Evolutionary conservation across 805 yeast genomes (phyloP).

Genomic region (Nakazawaea holstii): DNA sequence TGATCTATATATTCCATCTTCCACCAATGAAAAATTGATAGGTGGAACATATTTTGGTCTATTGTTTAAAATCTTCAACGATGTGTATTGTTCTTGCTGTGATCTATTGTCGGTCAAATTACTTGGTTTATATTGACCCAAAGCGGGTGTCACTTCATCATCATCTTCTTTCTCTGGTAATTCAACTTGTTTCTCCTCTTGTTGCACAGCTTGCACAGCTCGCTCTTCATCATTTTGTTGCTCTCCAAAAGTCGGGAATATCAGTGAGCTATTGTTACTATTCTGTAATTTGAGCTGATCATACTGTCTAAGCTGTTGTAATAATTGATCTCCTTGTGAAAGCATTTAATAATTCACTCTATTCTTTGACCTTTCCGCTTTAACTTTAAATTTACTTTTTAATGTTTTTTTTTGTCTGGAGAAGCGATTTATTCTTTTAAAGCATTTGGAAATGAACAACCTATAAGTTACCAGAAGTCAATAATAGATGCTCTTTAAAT

Average conservation of each 20-base stretch:
- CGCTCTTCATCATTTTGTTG: neutral
- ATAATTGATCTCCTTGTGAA: conserved; percentile 28
- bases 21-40: conserved; percentile 82
- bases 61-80: conserved; percentile 24
- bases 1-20: conserved; percentile 79
- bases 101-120: neutral
- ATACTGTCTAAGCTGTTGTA: conserved; percentile 27
- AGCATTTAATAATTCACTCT: conserved; percentile 16
- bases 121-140: conserved; percentile 7
- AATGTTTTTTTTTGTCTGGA: neutral
- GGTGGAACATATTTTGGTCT: conserved; percentile 70
- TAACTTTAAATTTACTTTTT: neutral
- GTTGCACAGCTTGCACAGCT: too few species aligned
- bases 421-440: too few species aligned
- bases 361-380: neutral
- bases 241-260: neutral
- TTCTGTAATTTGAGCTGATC: conserved; percentile 22
- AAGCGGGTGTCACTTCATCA: conserved; percentile 1
- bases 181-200: too few species aligned
- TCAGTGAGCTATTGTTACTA: neutral
- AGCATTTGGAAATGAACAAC: too few species aligned
- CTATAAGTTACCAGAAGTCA: too few species aligned
- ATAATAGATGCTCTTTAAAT: too few species aligned
- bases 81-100: conserved; percentile 22
- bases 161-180: neutral